Evolutionary conservation across 352 stramenopile genomes (phyloP), one percentile per base, ranked within the genome.

Genomic region (Blastocystis sp.): DNA sequence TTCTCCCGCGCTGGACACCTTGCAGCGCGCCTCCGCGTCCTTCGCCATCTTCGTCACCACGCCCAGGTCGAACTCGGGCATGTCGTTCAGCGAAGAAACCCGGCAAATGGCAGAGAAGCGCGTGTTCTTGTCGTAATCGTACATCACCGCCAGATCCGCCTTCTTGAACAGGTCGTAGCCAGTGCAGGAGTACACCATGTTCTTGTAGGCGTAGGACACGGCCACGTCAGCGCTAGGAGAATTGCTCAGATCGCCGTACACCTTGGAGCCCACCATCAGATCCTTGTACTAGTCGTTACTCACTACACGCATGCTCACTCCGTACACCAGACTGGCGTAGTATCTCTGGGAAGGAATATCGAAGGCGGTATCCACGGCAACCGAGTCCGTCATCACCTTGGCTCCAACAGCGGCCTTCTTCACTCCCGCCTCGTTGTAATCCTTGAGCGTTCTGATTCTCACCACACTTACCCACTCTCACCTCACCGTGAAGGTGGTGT

Each of bases 401-500:
- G n/a, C 67, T 19, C 67, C 67, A 11, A 77, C 38, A 3, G 21
- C 38, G n/a, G n/a, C 67, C 48, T 77, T 77, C 67, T 48, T 34
- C 11, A 77, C 28, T 17, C 67, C 67, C 17, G 11, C 17, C 17
- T 77, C 67, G 48, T 34, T 56, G 11, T 59, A 23, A n/a, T 60
- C 11, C 67, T 77, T 77, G 28, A 23, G 21, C 17, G 17, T 77
- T 2, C 67, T 77, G 23, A 34, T 28, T 28, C 56, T 77, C 67
- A 77, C 28, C 41, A 34, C 21, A 5, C 4, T 19, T 21, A 4
- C 56, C 48, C 14, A 38, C 38, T 2, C 43, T 41, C 17, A 77
- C 67, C 67, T 28, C 43, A 77, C 2, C 4, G 67, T 77, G 28
- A 77, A 59, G 40, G 67, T 77, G 17, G 67, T 77, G 41, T 77